Conservation (phyloP, 495 filamentous ascomycete species). For the Physcia stellaris region DNA sequence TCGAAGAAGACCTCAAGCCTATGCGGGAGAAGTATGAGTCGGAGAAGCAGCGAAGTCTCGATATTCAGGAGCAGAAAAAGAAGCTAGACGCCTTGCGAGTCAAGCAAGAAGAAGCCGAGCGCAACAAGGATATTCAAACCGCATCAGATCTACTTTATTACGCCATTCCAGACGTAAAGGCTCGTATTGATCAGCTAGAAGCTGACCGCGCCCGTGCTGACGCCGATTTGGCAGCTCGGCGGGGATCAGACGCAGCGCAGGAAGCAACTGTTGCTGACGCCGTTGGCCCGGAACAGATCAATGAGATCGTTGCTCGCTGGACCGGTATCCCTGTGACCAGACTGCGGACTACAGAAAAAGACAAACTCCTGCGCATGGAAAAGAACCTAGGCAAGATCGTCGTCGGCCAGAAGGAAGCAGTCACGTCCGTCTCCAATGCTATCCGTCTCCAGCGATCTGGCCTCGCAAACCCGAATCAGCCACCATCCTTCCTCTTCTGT, state of each 20-base stretch:
- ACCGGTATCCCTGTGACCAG: constrained; percentile 93
- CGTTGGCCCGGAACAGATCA: constrained; percentile 96
- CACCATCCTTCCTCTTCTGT: constrained; percentile 95
- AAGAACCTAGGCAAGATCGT: constrained; percentile 67
- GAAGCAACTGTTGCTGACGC: constrained; percentile 71
- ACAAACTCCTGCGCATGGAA: constrained; percentile 94
- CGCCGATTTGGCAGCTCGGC: constrained; percentile 48
- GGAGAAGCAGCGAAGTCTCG: constrained; percentile 73
- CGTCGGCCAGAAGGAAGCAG: constrained; percentile 90
- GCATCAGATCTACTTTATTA: constrained; percentile 94
- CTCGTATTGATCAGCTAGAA: constrained; percentile 66
- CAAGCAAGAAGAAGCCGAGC: constrained; percentile 85
- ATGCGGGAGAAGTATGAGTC: constrained; percentile 90
- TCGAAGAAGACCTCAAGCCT: constrained; percentile 79
- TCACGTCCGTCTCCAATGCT: constrained; percentile 82
- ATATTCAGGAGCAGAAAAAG: constrained; percentile 91
- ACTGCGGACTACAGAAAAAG: constrained; percentile 89
- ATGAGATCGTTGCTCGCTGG: constrained; percentile 93
- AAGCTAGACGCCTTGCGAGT: constrained; percentile 78
- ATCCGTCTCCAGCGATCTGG: constrained; percentile 90
- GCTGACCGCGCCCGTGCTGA: constrained; percentile 65
- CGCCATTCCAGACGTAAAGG: constrained; percentile 84
- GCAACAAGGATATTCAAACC: constrained; percentile 62
- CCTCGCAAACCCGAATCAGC: constrained; percentile 86
- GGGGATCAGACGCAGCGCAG: constrained; percentile 38